Conservation (phyloP, 495 filamentous ascomycete species). For the Hyphodiscus hymeniophilus region DNA sequence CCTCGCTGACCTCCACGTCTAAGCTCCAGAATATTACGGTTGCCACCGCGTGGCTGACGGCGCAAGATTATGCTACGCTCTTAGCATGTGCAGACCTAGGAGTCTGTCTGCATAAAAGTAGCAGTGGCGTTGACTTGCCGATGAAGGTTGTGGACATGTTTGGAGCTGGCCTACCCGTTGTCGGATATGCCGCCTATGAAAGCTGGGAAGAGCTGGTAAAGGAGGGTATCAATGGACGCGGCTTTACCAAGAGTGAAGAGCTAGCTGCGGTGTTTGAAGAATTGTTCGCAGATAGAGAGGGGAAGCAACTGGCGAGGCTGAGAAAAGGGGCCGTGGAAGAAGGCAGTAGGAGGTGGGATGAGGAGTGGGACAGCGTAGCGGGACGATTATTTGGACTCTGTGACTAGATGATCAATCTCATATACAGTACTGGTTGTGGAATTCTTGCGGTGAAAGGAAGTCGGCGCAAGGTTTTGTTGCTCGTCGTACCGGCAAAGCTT, state of each 20-base stretch:
- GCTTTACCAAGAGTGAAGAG: conserved; percentile 61
- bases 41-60: conserved; percentile 72
- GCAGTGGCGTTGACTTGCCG: conserved; percentile 88
- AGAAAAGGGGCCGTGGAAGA: conserved; percentile 69
- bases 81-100: conserved; percentile 87
- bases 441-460: too few relatives aligned
- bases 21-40: conserved; percentile 62
- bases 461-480: too few relatives aligned
- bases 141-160: conserved; percentile 99
- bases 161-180: conserved; percentile 84
- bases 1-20: conserved; percentile 44
- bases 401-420: conserved; percentile 7
- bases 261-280: conserved; percentile 50
- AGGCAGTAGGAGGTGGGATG: conserved; percentile 77
- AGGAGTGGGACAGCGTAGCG: conserved; percentile 82
- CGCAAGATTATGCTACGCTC: conserved; percentile 74
- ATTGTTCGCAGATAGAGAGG: conserved; percentile 46
- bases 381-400: conserved; percentile 59
- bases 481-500: too few relatives aligned
- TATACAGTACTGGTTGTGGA: too few relatives aligned
- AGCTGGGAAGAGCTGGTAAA: conserved; percentile 81
- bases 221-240: conserved; percentile 76
- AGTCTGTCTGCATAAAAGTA: conserved; percentile 84
- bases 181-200: conserved; percentile 72
- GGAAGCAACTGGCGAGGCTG: conserved; percentile 48